Evolutionary conservation across 371 early-diverging fungal species (phyloP), one percentile per base, ranked within the genome.

Genomic region (Rhizopus arrhizus): DNA sequence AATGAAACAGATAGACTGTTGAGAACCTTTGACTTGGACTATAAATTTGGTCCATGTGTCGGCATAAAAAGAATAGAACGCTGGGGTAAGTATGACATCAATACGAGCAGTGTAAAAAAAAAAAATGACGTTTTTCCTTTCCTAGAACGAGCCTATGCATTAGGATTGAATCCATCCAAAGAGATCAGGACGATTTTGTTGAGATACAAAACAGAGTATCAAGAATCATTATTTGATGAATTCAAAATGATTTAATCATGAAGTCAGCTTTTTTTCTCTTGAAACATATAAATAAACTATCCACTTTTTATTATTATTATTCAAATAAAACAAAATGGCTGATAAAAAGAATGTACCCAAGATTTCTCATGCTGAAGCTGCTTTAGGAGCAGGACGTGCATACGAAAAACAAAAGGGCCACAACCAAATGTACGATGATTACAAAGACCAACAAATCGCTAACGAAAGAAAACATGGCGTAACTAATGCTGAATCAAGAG

Each of bases 321-420:
- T 4, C n/a, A 43, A 43, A 43, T 1, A 38, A 36, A 40, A 29
- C 48, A 36, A 45, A 41, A 58, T 34, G 42, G 29, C 36, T 42
- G n/a, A 61, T 12, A 22, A 54, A 58, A 31, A 29, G 15, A 6
- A 62, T 35, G 22, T 33, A 42, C 16, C 47, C 41, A 12, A 62
- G n/a, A 50, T 62, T 32, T 54, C 68, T 10, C 68, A 62, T 13
- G 51, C 63, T 31, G 68, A 67, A 67, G 56, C 68, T 33, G 68
- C 68, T 29, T 59, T 62, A 22, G 40, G 43, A 31, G 63, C 63
- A 16, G 63, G 68, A 46, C 59, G 63, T 49, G 47, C 59, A 9
- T 62, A 67, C 31, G 68, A 67, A 59, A 52, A 34, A 36, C 16
- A 55, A 2, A 51, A 13, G 2, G 59, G 59, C 15, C 68, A 67